phyloP scores from a whole-genome alignment of 805 yeast species.

The Schizosaccharomyces octosporus region DNA sequence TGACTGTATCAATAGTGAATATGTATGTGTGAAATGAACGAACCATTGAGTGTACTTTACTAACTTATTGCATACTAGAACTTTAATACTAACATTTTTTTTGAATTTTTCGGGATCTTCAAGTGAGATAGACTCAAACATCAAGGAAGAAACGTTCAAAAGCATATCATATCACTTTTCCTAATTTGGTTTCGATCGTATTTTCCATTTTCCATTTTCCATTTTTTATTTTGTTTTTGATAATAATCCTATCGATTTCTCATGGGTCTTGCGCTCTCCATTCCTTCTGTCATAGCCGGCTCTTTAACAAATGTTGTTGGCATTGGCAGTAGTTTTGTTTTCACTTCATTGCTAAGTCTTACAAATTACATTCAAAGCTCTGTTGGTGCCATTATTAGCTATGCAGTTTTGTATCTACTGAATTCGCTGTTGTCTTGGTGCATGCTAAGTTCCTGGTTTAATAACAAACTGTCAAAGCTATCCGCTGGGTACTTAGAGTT shows the following conservation, averaged over 20 bases:
- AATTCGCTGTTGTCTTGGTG: slow-evolving; percentile 80
- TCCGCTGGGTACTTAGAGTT: slow-evolving; percentile 44
- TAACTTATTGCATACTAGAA: too few species aligned
- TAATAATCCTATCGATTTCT: background rate
- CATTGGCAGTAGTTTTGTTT: slow-evolving; percentile 48
- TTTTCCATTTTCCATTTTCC: too few species aligned
- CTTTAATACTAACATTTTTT: too few species aligned
- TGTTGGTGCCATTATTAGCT: slow-evolving; percentile 61
- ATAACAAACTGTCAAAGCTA: slow-evolving; percentile 44
- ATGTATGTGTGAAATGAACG: too few species aligned
- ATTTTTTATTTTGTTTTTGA: too few species aligned
- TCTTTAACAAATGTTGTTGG: slow-evolving; percentile 30
- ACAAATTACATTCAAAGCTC: slow-evolving; percentile 11
- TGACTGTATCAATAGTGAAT: too few species aligned
- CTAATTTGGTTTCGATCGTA: too few species aligned
- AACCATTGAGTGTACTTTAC: too few species aligned
- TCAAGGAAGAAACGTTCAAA: too few species aligned
- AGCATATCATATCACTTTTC: too few species aligned
- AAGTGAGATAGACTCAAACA: too few species aligned
- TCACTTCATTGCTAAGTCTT: slow-evolving; percentile 29
- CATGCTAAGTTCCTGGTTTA: slow-evolving; percentile 61
- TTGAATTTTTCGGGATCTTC: too few species aligned
- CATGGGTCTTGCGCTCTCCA: slow-evolving; percentile 19
- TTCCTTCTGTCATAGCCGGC: slow-evolving; percentile 40
- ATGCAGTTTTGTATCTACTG: slow-evolving; percentile 51